A percentile compares a stretch with the other conserved stretches of the same genome.
Conservation (phyloP, 305 asterid species). For the Fraxinus xanthoxyloides region DNA sequence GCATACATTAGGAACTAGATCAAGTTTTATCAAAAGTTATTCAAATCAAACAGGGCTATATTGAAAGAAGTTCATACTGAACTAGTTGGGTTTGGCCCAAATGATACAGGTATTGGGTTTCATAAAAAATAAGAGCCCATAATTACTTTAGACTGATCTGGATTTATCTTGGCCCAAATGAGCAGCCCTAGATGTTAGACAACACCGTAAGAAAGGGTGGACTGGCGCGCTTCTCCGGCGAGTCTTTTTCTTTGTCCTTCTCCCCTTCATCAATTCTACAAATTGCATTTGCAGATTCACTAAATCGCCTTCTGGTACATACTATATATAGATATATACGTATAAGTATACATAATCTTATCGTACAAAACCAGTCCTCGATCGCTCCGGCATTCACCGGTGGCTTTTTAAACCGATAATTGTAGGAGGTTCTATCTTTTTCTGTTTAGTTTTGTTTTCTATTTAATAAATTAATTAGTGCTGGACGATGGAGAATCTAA, state of each 20-base stretch:
- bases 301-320: not conserved
- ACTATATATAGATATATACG: not conserved
- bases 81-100: not conserved
- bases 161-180: not conserved
- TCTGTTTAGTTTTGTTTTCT: not conserved
- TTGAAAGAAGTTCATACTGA: not conserved
- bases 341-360: slow-evolving; percentile 9
- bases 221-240: slow-evolving; percentile 34
- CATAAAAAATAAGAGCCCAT: not conserved
- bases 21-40: too few species aligned
- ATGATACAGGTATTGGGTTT: not conserved
- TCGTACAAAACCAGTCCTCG: slow-evolving; percentile 14
- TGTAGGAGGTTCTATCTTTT: not conserved
- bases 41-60: not conserved
- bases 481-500: slow-evolving; percentile 54
- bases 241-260: slow-evolving; percentile 14
- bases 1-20: not conserved
- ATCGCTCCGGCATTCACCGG: slow-evolving; percentile 27
- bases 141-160: not conserved
- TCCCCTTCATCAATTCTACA: not conserved
- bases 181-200: not conserved
- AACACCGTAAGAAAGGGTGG: slow-evolving; percentile 27
- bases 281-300: slow-evolving; percentile 23
- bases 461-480: slow-evolving; percentile 16
- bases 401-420: not conserved